Evolutionary conservation across 495 filamentous ascomycete species (phyloP).

Genomic region (Apiosordaria backusii): DNA sequence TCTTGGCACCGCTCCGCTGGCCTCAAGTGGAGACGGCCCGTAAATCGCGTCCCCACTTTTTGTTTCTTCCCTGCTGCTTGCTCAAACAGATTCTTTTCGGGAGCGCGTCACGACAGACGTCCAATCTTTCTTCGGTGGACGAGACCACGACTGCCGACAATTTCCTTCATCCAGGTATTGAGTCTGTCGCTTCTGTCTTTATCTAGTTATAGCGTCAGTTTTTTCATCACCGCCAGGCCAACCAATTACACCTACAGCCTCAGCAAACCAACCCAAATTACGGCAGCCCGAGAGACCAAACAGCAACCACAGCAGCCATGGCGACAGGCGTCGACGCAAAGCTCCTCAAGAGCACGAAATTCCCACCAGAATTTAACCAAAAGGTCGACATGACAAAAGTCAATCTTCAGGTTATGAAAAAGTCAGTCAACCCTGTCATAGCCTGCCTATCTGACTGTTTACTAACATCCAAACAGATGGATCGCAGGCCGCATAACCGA

Average conservation of each 20-base stretch:
- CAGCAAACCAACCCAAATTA: no score
- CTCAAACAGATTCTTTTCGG: neutral
- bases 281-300: neutral
- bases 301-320: conserved; percentile 42
- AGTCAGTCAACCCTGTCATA: conserved; percentile 50
- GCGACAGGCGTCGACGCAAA: conserved; percentile 78
- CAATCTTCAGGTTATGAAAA: conserved; percentile 96
- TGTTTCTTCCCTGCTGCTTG: neutral
- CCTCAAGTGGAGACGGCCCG: neutral
- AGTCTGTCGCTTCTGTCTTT: neutral
- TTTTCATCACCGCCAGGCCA: neutral
- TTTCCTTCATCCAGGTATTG: neutral
- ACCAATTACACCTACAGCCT: neutral
- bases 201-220: neutral
- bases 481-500: conserved; percentile 81
- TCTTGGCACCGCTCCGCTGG: neutral
- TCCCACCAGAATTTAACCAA: conserved; percentile 86
- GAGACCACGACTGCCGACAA: neutral
- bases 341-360: conserved; percentile 84
- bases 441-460: neutral
- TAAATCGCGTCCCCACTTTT: neutral
- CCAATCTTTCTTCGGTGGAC: neutral
- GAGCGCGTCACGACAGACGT: neutral
- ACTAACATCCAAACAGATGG: conserved; percentile 58
- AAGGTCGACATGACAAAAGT: conserved; percentile 98